Evolutionary conservation across 257 asterid genomes (phyloP).

Genomic region (Gardenia jasminoides): DNA sequence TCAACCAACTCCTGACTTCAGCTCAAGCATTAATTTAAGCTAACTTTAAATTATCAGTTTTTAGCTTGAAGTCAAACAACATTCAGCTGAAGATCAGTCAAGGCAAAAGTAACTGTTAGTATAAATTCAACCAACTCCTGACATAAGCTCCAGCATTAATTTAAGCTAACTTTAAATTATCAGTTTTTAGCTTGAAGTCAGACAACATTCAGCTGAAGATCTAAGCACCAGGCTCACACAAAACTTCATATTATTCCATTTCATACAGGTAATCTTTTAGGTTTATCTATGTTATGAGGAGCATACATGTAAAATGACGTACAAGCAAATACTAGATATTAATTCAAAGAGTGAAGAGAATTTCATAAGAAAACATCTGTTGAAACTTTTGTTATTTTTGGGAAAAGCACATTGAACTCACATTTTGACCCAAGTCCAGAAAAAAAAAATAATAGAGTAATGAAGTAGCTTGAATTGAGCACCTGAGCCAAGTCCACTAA

Average conservation of each 20-base stretch:
- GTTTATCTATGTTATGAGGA: too few relatives aligned
- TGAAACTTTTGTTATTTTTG: too few relatives aligned
- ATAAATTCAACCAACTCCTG: too few relatives aligned
- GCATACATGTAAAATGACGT: neutral
- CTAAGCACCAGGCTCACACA: neutral
- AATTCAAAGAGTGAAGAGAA: neutral
- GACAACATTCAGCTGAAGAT: too few relatives aligned
- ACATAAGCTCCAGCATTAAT: too few relatives aligned
- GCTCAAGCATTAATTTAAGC: too few relatives aligned
- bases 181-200: neutral
- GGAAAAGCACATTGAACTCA: neutral
- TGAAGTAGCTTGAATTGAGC: neutral
- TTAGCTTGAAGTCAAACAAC: neutral
- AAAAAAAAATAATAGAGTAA: too few relatives aligned
- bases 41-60: neutral
- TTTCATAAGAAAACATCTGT: neutral
- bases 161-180: neutral
- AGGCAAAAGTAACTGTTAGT: too few relatives aligned
- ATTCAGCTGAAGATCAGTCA: too few relatives aligned
- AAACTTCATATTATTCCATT: neutral
- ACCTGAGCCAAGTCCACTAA: neutral
- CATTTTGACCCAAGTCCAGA: neutral
- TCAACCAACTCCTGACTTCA: too few relatives aligned
- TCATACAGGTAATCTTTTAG: too few relatives aligned
- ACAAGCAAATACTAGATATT: too few relatives aligned